Evolutionary conservation across 805 yeast genomes (phyloP).

Genomic region (Helenozyma baotianmanensis): DNA sequence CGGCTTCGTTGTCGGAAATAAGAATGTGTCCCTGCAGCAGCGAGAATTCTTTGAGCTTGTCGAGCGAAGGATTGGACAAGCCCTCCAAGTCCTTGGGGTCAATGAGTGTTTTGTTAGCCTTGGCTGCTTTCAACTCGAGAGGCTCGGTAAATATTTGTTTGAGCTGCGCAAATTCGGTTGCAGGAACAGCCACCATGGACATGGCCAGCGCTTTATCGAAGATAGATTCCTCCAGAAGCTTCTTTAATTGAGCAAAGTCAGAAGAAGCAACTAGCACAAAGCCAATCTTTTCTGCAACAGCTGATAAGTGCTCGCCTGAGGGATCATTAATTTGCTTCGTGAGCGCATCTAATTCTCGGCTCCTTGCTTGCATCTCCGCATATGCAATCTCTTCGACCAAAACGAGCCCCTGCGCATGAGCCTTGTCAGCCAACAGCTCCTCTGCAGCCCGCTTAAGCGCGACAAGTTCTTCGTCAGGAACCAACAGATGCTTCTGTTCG

Average conservation of each 20-base stretch:
- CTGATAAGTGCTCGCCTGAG: constrained; percentile 4
- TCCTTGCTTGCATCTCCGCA: constrained; percentile 8
- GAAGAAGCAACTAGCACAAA: constrained; percentile 4
- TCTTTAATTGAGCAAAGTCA: constrained; percentile 4
- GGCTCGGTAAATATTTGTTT: constrained; percentile 4
- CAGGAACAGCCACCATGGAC: constrained; percentile 10
- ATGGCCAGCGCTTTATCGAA: constrained; percentile 9
- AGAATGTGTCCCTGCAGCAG: constrained; percentile 4
- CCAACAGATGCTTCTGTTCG: constrained; percentile 3
- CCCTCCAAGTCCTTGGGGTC: constrained; percentile 2
- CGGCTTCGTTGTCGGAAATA: constrained; percentile 4
- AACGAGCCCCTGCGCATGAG: constrained; percentile 14
- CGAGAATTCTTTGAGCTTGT: constrained; percentile 7
- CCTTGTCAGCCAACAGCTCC: constrained; percentile 13
- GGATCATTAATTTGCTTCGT: constrained; percentile 7
- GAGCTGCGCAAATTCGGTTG: constrained; percentile 5
- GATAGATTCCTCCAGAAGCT: constrained; percentile 7
- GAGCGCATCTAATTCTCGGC: constrained; percentile 5
- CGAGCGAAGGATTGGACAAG: constrained; percentile 3
- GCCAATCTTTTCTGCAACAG: constrained; percentile 4
- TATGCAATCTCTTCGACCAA: constrained; percentile 14
- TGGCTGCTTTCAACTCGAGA: constrained; percentile 8
- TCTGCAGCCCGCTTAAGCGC: constrained; percentile 7
- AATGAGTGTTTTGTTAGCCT: constrained; percentile 6
- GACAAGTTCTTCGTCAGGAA: constrained; percentile 11